These are phyloP conservation scores for Puccinia hordei DNA, from an alignment of 1,284 basidiomycete species.

Conservation along the genomic window DNA sequence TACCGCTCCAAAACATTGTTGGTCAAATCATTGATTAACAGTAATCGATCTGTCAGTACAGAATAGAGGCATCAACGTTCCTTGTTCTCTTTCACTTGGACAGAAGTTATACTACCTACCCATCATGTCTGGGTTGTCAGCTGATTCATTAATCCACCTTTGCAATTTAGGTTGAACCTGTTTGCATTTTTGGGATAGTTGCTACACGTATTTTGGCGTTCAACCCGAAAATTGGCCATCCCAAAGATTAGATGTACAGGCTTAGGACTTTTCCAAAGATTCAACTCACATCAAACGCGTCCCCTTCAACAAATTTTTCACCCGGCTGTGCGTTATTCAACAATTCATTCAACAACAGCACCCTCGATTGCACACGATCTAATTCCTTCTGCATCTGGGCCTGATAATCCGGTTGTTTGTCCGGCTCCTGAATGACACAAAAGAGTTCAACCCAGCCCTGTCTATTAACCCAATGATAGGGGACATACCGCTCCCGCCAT, in stretches of 20 bases:
- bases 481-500: constrained; percentile 76
- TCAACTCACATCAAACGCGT: constrained; percentile 81
- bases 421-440: constrained; percentile 69
- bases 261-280: background rate
- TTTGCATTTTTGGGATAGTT: constrained; percentile 82
- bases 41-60: constrained; percentile 71
- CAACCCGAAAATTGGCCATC: background rate
- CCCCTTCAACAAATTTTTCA: constrained; percentile 67
- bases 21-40: constrained; percentile 96
- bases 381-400: constrained; percentile 85
- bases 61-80: background rate
- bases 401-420: constrained; percentile 88
- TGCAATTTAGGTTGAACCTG: constrained; percentile 91
- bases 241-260: background rate
- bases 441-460: background rate
- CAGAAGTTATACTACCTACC: constrained; percentile 63
- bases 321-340: constrained; percentile 76
- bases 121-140: constrained; percentile 74
- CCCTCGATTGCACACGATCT: constrained; percentile 90
- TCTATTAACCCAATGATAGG: background rate
- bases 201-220: constrained; percentile 65
- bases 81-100: constrained; percentile 38
- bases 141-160: constrained; percentile 96
- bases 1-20: constrained; percentile 87
- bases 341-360: constrained; percentile 92